Percentiles rank a stretch among this genome's conserved stretches.
Evolutionary conservation across 441 rosid species (phyloP).

Genomic region (Populus trichocarpa): DNA sequence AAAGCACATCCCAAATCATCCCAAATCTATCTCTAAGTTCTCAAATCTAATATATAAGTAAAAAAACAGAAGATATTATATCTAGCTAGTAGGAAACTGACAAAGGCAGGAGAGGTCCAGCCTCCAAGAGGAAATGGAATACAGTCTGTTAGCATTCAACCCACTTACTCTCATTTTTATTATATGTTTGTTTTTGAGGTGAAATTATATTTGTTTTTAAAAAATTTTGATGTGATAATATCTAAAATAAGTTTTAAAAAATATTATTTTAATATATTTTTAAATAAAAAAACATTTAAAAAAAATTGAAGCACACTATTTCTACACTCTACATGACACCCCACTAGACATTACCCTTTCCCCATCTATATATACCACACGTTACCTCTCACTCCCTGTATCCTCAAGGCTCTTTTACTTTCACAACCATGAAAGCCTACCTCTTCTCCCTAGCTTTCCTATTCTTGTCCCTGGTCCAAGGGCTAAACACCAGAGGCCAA

Average conservation of each 20-base stretch:
- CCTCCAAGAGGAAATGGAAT: constrained; percentile 33
- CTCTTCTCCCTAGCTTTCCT: constrained; percentile 26
- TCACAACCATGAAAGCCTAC: constrained; percentile 34
- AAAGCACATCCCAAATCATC: constrained; percentile 1
- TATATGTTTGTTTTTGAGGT: too few relatives aligned
- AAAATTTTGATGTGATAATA: too few relatives aligned
- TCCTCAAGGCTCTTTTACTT: not conserved
- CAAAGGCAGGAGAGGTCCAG: constrained; percentile 9
- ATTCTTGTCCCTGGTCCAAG: constrained; percentile 31
- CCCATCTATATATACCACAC: constrained; percentile 16
- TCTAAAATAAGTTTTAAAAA: too few relatives aligned
- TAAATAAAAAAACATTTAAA: too few relatives aligned
- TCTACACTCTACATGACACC: not conserved
- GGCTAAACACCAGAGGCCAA: constrained; percentile 35
- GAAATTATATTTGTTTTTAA: too few relatives aligned
- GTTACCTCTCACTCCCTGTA: not conserved
- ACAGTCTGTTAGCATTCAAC: constrained; percentile 34
- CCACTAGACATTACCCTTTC: not conserved
- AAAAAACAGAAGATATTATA: not conserved
- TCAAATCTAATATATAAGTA: not conserved
- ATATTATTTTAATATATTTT: too few relatives aligned
- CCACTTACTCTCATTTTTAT: not conserved
- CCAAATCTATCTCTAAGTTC: not conserved
- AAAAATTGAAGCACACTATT: not conserved
- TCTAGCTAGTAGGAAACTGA: constrained; percentile 11